A percentile compares a stretch with the other conserved stretches of the same genome.
Conservation (phyloP, 2,329 filamentous ascomycete genomes). For the Sporothrix mexicana region DNA sequence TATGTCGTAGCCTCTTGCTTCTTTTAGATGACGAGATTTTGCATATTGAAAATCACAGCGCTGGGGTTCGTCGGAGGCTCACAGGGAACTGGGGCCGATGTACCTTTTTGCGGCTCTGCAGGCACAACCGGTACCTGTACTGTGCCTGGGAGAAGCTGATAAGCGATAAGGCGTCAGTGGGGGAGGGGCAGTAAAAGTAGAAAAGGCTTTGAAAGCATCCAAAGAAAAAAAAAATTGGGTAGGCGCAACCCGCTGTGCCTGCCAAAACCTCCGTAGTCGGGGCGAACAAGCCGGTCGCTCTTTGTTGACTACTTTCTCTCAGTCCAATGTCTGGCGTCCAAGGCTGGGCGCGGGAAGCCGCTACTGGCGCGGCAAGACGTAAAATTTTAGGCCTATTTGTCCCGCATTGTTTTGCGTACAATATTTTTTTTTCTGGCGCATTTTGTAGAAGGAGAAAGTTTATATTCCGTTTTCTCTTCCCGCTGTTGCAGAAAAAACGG, state of each 20-base stretch:
- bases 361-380: not conserved
- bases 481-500: constrained; percentile 17
- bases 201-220: constrained; percentile 21
- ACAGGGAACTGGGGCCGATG: not conserved
- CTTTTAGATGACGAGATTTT: constrained; percentile 33
- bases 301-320: constrained; percentile 1
- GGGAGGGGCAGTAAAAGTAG: constrained; percentile 28
- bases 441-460: constrained; percentile 14
- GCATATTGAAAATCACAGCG: constrained; percentile 28
- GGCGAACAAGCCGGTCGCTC: not conserved
- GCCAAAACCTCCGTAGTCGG: constrained; percentile 23
- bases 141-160: not conserved
- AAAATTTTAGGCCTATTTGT: constrained; percentile 30
- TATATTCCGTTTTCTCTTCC: not conserved
- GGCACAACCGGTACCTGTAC: not conserved
- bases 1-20: not conserved
- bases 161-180: constrained; percentile 32
- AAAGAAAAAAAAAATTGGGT: constrained; percentile 21
- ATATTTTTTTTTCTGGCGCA: constrained; percentile 30
- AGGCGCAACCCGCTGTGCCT: not conserved
- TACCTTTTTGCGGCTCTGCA: not conserved
- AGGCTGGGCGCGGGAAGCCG: constrained; percentile 23
- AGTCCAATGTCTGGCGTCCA: not conserved
- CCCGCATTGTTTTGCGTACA: constrained; percentile 4
- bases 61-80: not conserved